Evolutionary conservation across 1,284 basidiomycete genomes (phyloP), one percentile per base, ranked within the genome.

Genomic region (Heterobasidion annosum): DNA sequence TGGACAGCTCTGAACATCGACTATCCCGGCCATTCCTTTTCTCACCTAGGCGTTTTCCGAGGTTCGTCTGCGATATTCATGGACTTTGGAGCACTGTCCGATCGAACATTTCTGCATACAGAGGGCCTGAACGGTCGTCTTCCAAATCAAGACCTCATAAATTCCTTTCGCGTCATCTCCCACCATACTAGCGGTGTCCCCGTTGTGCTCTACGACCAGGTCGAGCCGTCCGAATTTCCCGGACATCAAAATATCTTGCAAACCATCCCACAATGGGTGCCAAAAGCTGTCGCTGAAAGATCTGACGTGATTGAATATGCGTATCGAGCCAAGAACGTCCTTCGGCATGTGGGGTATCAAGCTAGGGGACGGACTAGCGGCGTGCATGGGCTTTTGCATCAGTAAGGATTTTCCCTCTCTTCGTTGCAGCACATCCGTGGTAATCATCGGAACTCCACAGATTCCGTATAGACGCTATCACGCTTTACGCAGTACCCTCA

Each of bases 1-100:
- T 99, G 97, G 97, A 96, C 91, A 2, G 93, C 92, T 6, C 72
- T 99, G 40, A 91, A 91, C 61, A 82, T 99, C 55, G 97, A 99
- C 68, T 99, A 98, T 66, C 93, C 95, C 1, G 89, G 91, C 1
- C 96, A 99, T 68, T 98, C 94, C 0, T 98, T 98, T 70, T 93
- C 89, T 10, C 91, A 96, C 64, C 74, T 99, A 2, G 93, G 93
- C 2, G 71, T 98, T 10, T 96, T 92, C 70, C 92, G 91, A 69
- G 93, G 93, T 92, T 32, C 53, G 84, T 32, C 46, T 48, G 45
- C 42, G n/a, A 51, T 37, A 8, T 40, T 33, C 3, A n/a, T 37
- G 48, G 19, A 19, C 48, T 9, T 25, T 35, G 5, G 40, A 44
- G 25, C 42, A 32, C 40, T 46, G 8, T 49, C 13, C 9, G 6